phyloP scores from a whole-genome alignment of 305 asterid genomes.

The Solanum hybrid region DNA sequence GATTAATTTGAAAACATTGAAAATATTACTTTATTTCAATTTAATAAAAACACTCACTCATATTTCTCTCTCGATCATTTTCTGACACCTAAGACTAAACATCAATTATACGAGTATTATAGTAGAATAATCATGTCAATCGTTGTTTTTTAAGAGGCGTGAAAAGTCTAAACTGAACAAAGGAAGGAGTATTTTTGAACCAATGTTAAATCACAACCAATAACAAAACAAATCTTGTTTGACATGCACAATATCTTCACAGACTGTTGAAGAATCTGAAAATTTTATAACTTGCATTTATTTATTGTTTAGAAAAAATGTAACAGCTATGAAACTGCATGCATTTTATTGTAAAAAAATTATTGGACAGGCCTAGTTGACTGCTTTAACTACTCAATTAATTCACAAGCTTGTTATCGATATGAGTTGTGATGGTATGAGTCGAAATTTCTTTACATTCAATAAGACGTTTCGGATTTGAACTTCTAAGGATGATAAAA shows the following conservation, averaged over 20 bases:
- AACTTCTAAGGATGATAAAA: background rate
- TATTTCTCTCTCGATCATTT: background rate
- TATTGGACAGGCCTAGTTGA: background rate
- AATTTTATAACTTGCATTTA: background rate
- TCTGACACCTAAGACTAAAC: background rate
- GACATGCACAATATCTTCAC: background rate
- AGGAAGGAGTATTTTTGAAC: background rate
- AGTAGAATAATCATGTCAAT: background rate
- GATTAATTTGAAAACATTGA: background rate
- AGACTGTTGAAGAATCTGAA: background rate
- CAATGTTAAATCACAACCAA: background rate
- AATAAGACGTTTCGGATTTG: background rate
- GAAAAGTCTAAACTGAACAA: background rate
- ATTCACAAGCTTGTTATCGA: background rate
- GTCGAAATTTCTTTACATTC: background rate
- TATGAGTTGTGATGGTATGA: background rate
- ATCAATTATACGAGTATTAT: background rate
- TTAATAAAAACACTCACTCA: background rate
- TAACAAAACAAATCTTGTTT: background rate
- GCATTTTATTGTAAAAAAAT: background rate
- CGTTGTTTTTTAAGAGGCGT: background rate
- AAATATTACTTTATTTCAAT: background rate
- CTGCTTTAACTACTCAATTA: background rate
- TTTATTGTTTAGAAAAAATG: background rate
- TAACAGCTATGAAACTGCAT: background rate